phyloP scores from a whole-genome alignment of 2,329 filamentous ascomycete genomes.

The Myriosclerotinia curreyana region DNA sequence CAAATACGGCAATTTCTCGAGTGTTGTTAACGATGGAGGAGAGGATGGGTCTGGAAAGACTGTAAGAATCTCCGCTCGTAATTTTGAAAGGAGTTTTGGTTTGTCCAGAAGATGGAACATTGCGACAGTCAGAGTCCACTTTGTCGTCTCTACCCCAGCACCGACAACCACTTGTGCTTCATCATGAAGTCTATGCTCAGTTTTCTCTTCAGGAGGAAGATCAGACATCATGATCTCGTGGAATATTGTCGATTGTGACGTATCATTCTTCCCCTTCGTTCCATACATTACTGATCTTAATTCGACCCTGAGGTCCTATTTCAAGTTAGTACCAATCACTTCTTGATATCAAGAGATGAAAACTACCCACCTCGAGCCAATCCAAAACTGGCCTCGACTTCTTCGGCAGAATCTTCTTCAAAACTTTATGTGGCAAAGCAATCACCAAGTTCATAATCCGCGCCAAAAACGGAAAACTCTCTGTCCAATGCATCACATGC shows the following conservation, averaged over 20 bases:
- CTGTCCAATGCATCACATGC: conserved; percentile 8
- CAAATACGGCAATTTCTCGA: conserved; percentile 39
- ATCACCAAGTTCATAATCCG: conserved; percentile 1
- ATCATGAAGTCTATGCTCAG: conserved; percentile 35
- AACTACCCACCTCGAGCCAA: conserved; percentile 16
- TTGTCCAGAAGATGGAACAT: conserved; percentile 42
- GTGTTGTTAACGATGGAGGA: conserved; percentile 25
- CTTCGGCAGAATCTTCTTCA: conserved; percentile 3
- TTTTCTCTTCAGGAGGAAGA: conserved; percentile 42
- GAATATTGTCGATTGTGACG: conserved; percentile 32
- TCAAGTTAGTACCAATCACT: not conserved
- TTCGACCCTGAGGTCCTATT: conserved; percentile 12
- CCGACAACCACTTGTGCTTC: conserved; percentile 39
- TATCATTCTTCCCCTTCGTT: conserved; percentile 2
- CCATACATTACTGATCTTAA: conserved; percentile 14
- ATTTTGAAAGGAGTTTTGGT: conserved; percentile 34
- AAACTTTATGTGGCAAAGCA: conserved; percentile 7
- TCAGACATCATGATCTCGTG: conserved; percentile 27
- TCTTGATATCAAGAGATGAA: not conserved
- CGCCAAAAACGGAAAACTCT: conserved; percentile 9
- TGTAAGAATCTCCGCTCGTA: conserved; percentile 41
- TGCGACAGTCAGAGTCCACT: conserved; percentile 38
- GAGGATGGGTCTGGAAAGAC: conserved; percentile 14
- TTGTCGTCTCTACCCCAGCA: conserved; percentile 44
- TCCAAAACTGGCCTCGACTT: not conserved